Evolutionary conservation across 257 asterid species (phyloP).

Genomic region (Scutellaria barbata): DNA sequence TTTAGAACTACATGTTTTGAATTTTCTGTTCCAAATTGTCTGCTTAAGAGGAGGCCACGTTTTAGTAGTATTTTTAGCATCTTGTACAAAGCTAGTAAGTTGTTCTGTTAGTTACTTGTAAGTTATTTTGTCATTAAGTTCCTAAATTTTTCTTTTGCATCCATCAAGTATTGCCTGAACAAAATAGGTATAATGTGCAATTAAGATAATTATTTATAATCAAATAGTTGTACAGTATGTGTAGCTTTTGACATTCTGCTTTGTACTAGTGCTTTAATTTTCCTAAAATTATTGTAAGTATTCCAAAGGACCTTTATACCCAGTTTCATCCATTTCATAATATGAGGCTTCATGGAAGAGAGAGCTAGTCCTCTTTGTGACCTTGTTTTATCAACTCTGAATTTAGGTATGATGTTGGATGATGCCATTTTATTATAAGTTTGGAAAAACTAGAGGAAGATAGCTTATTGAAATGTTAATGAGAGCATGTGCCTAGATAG

Average conservation of each 20-base stretch:
- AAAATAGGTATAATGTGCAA: background rate
- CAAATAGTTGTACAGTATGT: background rate
- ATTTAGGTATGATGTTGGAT: background rate
- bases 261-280: constrained; percentile 6
- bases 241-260: background rate
- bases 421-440: background rate
- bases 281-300: constrained; percentile 4
- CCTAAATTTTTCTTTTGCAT: background rate
- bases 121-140: background rate
- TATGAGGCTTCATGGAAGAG: constrained; percentile 3
- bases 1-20: background rate
- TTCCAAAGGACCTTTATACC: background rate
- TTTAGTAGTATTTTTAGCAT: background rate
- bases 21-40: background rate
- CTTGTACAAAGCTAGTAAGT: constrained; percentile 1
- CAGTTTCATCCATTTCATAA: background rate
- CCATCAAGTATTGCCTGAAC: background rate
- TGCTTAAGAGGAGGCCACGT: background rate
- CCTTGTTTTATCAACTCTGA: constrained; percentile 21
- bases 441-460: constrained; percentile 10
- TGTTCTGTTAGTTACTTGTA: background rate
- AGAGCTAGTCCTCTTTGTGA: constrained; percentile 7
- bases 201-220: background rate
- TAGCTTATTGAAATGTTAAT: background rate
- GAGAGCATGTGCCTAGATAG: background rate